Percentiles rank a stretch among this genome's conserved stretches.
phyloP scores from a whole-genome alignment of 352 stramenopile species.

The Phytophthora colocasiae region DNA sequence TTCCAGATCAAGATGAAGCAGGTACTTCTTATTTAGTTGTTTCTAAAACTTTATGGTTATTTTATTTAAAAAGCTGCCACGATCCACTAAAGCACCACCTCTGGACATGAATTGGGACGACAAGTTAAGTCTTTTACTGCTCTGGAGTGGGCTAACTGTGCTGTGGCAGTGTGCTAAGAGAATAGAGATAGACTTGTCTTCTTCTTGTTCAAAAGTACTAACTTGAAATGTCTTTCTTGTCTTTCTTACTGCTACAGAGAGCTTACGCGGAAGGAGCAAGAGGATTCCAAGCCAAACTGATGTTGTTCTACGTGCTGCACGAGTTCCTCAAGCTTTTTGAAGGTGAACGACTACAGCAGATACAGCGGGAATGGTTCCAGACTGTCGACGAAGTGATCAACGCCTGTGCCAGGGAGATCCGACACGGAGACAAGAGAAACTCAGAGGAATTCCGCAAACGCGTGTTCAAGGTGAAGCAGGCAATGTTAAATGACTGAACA shows the following conservation, averaged over 20 bases:
- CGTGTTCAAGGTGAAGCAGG: constrained; percentile 68
- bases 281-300: constrained; percentile 83
- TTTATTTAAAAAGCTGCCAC: constrained; percentile 29
- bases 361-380: constrained; percentile 84
- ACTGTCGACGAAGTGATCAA: constrained; percentile 83
- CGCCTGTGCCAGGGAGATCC: constrained; percentile 72
- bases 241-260: constrained; percentile 43
- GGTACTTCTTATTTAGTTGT: constrained; percentile 44
- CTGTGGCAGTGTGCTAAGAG: constrained; percentile 37
- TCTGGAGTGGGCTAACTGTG: constrained; percentile 15
- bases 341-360: constrained; percentile 53
- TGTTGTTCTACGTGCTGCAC: constrained; percentile 89
- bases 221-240: constrained; percentile 26
- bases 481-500: not conserved
- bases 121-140: not conserved
- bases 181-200: constrained; percentile 37
- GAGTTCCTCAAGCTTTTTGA: constrained; percentile 89
- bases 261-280: constrained; percentile 60
- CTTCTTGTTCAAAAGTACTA: constrained; percentile 16
- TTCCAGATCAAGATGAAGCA: constrained; percentile 92
- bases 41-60: constrained; percentile 18
- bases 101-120: constrained; percentile 3
- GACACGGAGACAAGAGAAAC: constrained; percentile 70
- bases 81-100: constrained; percentile 17
- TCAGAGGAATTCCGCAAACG: constrained; percentile 74